phyloP scores from a whole-genome alignment of 768 basidiomycete genomes.

The Lactarius psammicola region DNA sequence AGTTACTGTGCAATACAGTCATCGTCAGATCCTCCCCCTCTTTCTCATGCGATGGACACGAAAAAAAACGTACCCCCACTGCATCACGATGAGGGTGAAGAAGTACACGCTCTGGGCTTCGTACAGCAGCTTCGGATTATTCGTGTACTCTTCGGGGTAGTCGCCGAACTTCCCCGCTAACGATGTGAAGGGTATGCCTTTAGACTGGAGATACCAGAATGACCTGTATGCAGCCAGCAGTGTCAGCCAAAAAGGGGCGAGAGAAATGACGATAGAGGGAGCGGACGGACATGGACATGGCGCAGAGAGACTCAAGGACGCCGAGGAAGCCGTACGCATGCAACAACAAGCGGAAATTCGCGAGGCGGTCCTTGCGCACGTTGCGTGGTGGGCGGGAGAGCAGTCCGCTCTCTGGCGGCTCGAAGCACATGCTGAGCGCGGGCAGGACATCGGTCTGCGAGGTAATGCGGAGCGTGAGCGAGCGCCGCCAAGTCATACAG shows the following conservation, averaged over 20 bases:
- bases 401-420: constrained; percentile 61
- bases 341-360: constrained; percentile 49
- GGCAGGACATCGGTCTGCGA: constrained; percentile 51
- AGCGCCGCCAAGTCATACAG: not conserved
- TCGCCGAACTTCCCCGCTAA: constrained; percentile 48
- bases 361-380: constrained; percentile 54
- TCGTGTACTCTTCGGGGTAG: constrained; percentile 39
- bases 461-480: not conserved
- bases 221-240: constrained; percentile 31
- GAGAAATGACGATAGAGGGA: constrained; percentile 10
- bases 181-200: constrained; percentile 48
- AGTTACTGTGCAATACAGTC: constrained; percentile 34
- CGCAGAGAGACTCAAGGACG: constrained; percentile 45
- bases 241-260: not conserved
- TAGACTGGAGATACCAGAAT: constrained; percentile 46
- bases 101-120: constrained; percentile 54
- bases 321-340: constrained; percentile 63
- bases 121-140: constrained; percentile 38
- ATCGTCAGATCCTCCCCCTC: not conserved
- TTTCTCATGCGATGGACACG: not conserved
- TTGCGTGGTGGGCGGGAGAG: constrained; percentile 55
- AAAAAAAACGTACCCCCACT: constrained; percentile 47
- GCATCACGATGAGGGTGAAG: constrained; percentile 55
- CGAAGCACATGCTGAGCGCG: constrained; percentile 54
- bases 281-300: constrained; percentile 47